Evolutionary conservation across 257 asterid genomes (phyloP).

Genomic region (Plantago major): DNA sequence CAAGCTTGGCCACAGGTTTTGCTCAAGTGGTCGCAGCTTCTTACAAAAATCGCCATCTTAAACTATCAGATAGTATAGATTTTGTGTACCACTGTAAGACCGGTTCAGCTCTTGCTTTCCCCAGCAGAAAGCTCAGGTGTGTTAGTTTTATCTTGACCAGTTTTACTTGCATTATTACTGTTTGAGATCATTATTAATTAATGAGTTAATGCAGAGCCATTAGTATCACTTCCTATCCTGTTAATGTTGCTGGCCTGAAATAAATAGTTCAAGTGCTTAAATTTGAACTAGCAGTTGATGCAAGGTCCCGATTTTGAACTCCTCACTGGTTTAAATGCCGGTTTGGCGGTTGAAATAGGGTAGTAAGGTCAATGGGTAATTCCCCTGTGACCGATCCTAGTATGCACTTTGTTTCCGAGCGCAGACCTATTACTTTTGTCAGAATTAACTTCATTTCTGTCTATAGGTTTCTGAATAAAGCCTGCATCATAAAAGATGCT

Average conservation of each 20-base stretch:
- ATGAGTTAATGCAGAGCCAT: too few species aligned
- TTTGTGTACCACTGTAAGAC: slow-evolving; percentile 31
- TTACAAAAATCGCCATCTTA: slow-evolving; percentile 40
- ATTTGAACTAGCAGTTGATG: too few species aligned
- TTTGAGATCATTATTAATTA: neutral
- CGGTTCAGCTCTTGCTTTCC: slow-evolving; percentile 33
- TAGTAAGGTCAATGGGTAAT: too few species aligned
- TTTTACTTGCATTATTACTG: neutral
- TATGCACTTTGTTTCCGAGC: too few species aligned
- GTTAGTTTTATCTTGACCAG: neutral
- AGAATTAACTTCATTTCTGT: neutral
- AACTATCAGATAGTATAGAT: slow-evolving; percentile 16
- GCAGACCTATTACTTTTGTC: too few species aligned
- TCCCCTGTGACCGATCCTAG: too few species aligned
- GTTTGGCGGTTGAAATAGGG: too few species aligned
- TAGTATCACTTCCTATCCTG: too few species aligned
- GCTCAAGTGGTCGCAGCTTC: slow-evolving; percentile 53
- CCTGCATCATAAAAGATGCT: slow-evolving; percentile 51
- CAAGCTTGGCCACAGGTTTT: slow-evolving; percentile 41
- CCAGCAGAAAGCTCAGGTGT: slow-evolving; percentile 56
- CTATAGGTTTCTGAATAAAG: slow-evolving; percentile 64
- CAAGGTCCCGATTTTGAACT: too few species aligned
- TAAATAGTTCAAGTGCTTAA: too few species aligned
- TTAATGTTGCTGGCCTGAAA: too few species aligned
- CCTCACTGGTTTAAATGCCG: too few species aligned